Percentiles rank a stretch among this genome's conserved stretches.
Evolutionary conservation across 441 rosid genomes (phyloP).

Genomic region (Theobroma grandiflorum): DNA sequence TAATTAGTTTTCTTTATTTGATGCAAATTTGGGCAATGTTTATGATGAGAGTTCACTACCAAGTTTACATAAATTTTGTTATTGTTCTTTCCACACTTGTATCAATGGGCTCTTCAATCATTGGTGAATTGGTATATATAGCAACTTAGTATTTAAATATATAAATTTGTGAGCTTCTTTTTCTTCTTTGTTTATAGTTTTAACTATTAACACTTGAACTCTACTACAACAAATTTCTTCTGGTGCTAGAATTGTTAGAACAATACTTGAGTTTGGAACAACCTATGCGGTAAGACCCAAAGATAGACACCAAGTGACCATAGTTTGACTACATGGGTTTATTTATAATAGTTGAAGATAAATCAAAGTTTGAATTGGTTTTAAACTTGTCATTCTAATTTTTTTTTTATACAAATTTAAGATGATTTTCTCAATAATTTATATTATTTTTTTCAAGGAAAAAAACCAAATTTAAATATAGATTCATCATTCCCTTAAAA

Average conservation of each 20-base stretch:
- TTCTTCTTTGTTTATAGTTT: background rate
- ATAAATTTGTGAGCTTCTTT: background rate
- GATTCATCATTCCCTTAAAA: no score
- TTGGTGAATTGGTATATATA: background rate
- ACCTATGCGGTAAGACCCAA: constrained; percentile 92
- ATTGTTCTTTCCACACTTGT: background rate
- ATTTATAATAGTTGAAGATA: constrained; percentile 95
- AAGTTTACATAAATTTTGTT: background rate
- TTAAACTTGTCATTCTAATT: background rate
- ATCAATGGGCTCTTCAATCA: background rate
- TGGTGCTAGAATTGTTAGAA: constrained; percentile 65
- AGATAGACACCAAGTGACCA: constrained; percentile 95
- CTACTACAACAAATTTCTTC: constrained; percentile 27
- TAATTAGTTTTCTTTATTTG: constrained; percentile 17
- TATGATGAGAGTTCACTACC: background rate
- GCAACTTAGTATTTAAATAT: background rate
- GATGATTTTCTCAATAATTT: no score
- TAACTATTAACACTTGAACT: constrained; percentile 4
- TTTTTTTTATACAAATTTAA: background rate
- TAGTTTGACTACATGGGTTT: constrained; percentile 97
- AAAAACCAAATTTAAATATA: no score
- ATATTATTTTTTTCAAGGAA: no score
- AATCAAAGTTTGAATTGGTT: constrained; percentile 14
- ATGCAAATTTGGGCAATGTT: background rate
- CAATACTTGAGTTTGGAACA: constrained; percentile 82